Conservation (phyloP, 2,329 filamentous ascomycete genomes). For the Curvularia spicifera region DNA sequence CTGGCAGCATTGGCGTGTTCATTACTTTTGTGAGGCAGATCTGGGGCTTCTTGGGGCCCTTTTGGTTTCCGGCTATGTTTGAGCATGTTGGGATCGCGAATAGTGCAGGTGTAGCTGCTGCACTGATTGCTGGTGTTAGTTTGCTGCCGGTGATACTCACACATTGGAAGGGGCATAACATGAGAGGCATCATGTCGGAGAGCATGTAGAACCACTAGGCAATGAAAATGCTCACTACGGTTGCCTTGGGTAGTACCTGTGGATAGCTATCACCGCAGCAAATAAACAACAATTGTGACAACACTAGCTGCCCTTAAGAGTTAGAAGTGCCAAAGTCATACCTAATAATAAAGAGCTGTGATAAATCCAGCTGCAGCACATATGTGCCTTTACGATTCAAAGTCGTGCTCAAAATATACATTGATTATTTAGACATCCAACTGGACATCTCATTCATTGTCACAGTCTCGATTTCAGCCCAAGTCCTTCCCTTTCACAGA, state of each 20-base stretch:
- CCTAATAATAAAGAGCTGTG: no score
- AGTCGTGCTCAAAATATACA: background rate
- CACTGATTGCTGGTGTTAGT: constrained; percentile 37
- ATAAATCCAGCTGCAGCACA: background rate
- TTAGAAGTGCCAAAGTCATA: no score
- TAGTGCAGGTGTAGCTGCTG: constrained; percentile 49
- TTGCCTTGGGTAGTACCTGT: background rate
- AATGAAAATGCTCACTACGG: background rate
- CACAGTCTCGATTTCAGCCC: constrained; percentile 31
- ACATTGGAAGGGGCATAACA: constrained; percentile 33
- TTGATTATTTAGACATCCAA: background rate
- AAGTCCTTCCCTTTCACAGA: constrained; percentile 48
- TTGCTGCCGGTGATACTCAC: constrained; percentile 34
- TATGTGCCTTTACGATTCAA: background rate
- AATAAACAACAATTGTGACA: no score
- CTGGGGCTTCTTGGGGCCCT: constrained; percentile 52
- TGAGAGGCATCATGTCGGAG: constrained; percentile 31
- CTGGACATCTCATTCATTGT: background rate
- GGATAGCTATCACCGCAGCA: no score
- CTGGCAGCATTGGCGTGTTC: constrained; percentile 64
- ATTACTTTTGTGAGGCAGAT: constrained; percentile 63
- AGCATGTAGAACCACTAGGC: constrained; percentile 6
- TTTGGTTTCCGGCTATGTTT: constrained; percentile 53
- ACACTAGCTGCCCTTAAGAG: no score
- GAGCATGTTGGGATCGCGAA: constrained; percentile 44